A percentile compares a stretch with the other conserved stretches of the same genome.
phyloP scores from a whole-genome alignment of 352 stramenopile genomes.

The Globisporangium barbulae region DNA sequence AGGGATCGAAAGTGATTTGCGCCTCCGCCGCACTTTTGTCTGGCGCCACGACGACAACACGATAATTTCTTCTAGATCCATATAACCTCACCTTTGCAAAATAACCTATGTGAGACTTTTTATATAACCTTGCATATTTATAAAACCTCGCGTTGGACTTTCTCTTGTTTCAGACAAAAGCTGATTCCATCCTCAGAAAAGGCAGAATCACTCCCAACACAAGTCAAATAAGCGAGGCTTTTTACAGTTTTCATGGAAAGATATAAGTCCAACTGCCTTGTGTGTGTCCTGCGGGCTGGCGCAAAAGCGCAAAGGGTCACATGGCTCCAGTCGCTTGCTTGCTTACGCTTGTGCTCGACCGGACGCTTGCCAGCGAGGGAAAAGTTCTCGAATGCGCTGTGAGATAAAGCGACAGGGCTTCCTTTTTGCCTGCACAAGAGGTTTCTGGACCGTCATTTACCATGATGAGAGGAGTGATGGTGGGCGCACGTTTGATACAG shows the following conservation, averaged over 20 bases:
- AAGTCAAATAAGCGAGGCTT: background rate
- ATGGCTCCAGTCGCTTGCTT: no score
- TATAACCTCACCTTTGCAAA: background rate
- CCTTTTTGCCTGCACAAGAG: conserved; percentile 10
- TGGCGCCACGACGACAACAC: conserved; percentile 2
- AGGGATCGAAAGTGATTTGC: conserved; percentile 9
- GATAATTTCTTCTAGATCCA: conserved; percentile 7
- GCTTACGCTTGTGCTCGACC: no score
- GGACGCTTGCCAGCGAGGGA: background rate
- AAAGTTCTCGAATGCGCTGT: background rate
- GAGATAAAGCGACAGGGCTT: conserved; percentile 2
- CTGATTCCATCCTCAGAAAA: background rate
- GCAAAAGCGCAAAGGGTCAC: background rate
- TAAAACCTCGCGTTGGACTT: conserved; percentile 2
- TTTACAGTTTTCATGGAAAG: background rate
- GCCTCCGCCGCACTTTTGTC: background rate
- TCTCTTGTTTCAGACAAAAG: background rate
- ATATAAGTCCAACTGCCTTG: background rate
- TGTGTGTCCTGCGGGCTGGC: background rate
- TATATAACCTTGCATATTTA: background rate
- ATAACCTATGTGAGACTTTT: no score
- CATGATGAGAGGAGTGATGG: conserved; percentile 6
- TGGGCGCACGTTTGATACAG: background rate
- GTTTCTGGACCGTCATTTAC: conserved; percentile 18
- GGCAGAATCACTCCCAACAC: no score